These are phyloP conservation scores for Cladophialophora psammophila DNA, from an alignment of 2,329 filamentous ascomycete species.

Conservation along the genomic window DNA sequence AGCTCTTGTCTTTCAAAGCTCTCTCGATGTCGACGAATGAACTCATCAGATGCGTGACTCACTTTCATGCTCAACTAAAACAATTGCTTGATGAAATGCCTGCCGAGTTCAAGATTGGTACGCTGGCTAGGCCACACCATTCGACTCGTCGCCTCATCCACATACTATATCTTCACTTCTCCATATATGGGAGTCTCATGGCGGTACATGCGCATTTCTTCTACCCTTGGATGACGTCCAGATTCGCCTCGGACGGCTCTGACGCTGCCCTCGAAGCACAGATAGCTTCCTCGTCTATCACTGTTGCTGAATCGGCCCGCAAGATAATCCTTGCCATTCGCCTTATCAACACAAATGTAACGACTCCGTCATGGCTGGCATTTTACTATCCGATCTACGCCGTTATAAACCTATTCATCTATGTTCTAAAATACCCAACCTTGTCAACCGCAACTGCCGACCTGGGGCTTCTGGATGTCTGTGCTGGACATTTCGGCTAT, in stretches of 20 bases:
- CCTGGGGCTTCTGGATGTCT: conserved; percentile 25
- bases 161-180: conserved; percentile 25
- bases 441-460: conserved; percentile 14
- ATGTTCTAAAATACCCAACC: conserved; percentile 18
- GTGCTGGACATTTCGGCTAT: conserved; percentile 26
- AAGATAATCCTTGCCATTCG: conserved; percentile 26
- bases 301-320: conserved; percentile 20
- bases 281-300: conserved; percentile 8
- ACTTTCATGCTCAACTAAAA: conserved; percentile 18
- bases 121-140: conserved; percentile 9
- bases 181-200: conserved; percentile 24
- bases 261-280: conserved; percentile 14
- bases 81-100: conserved; percentile 18
- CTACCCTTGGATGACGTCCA: conserved; percentile 26
- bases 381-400: conserved; percentile 29
- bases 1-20: conserved; percentile 21
- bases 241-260: background rate
- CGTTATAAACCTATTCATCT: conserved; percentile 23
- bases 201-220: conserved; percentile 27
- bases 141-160: conserved; percentile 9
- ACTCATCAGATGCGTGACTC: conserved; percentile 14
- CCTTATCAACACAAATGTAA: conserved; percentile 10
- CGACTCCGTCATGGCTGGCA: conserved; percentile 23
- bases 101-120: conserved; percentile 9
- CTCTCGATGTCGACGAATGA: conserved; percentile 13